These are phyloP conservation scores for Trametes villosa DNA, from an alignment of 768 basidiomycete genomes.

Conservation along the genomic window DNA sequence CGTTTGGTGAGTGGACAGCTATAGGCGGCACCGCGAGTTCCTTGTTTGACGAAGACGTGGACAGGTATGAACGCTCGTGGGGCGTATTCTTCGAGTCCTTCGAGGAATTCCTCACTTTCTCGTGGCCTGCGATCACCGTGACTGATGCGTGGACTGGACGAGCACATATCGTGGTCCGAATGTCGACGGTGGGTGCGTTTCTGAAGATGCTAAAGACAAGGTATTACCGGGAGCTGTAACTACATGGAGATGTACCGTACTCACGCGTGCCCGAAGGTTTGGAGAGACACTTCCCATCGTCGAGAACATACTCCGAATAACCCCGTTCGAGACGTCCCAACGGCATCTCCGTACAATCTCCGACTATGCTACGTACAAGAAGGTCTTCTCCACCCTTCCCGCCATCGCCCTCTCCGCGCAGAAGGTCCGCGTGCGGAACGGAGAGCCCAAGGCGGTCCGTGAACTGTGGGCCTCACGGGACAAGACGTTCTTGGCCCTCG, in stretches of 20 bases:
- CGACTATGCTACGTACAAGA: conserved; percentile 71
- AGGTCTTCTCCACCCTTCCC: conserved; percentile 70
- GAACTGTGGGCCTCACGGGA: conserved; percentile 72
- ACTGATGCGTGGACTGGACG: conserved; percentile 73
- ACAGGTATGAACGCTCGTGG: conserved; percentile 82
- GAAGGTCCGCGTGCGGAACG: conserved; percentile 64
- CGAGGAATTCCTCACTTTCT: conserved; percentile 78
- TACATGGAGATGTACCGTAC: background rate
- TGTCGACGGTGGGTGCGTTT: conserved; percentile 72
- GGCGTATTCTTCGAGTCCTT: conserved; percentile 78
- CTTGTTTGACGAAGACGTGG: too few relatives aligned
- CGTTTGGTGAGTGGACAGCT: conserved; percentile 54
- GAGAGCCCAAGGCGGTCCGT: conserved; percentile 65
- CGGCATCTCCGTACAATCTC: conserved; percentile 73
- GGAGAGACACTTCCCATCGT: conserved; percentile 75
- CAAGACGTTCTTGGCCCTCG: conserved; percentile 75
- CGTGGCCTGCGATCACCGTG: conserved; percentile 81
- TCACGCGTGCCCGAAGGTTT: conserved; percentile 49
- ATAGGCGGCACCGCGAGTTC: too few relatives aligned
- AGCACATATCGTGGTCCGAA: conserved; percentile 80
- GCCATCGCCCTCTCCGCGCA: conserved; percentile 67
- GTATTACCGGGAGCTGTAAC: conserved; percentile 36
- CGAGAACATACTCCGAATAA: conserved; percentile 70
- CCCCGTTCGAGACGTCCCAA: conserved; percentile 67
- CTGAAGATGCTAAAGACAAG: conserved; percentile 86